A percentile compares a stretch with the other conserved stretches of the same genome.
These are phyloP conservation scores for Backusella australiensis DNA, from an alignment of 192 early-diverging fungal genomes.

Conservation along the genomic window DNA sequence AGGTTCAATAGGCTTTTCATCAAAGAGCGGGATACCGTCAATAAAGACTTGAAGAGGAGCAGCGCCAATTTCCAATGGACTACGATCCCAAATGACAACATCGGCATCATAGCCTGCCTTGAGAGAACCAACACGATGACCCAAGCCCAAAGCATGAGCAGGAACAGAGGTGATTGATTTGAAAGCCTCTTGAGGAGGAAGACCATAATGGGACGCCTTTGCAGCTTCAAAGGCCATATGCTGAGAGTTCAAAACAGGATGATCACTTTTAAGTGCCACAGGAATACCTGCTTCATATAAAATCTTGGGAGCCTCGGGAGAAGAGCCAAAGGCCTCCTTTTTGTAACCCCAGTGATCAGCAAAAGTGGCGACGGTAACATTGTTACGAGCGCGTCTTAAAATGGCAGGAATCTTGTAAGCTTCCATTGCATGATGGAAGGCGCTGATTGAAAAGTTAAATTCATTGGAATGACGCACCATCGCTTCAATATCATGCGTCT, in stretches of 20 bases:
- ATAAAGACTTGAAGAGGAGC: constrained; percentile 72
- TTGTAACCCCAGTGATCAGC: constrained; percentile 68
- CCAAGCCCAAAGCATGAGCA: constrained; percentile 65
- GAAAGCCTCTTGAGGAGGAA: constrained; percentile 56
- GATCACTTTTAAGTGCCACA: constrained; percentile 77
- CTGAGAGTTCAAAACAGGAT: constrained; percentile 74
- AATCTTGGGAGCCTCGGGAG: constrained; percentile 55
- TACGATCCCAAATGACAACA: constrained; percentile 74
- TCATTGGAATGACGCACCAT: constrained; percentile 69
- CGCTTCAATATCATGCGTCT: constrained; percentile 69
- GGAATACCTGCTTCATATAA: constrained; percentile 65
- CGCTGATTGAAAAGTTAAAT: constrained; percentile 68
- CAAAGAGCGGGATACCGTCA: constrained; percentile 66
- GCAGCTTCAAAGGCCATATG: constrained; percentile 77
- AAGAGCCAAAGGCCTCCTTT: constrained; percentile 72
- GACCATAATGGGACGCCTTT: constrained; percentile 69
- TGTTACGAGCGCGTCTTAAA: constrained; percentile 51
- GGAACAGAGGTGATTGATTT: constrained; percentile 69
- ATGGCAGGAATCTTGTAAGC: constrained; percentile 69
- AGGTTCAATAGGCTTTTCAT: constrained; percentile 26
- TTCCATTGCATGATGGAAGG: constrained; percentile 80
- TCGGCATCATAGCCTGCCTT: constrained; percentile 75
- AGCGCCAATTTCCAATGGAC: constrained; percentile 67
- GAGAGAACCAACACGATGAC: constrained; percentile 64
- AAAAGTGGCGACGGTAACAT: constrained; percentile 73